Evolutionary conservation across 2,329 filamentous ascomycete genomes (phyloP).

Genomic region (Tolypocladium inflatum): DNA sequence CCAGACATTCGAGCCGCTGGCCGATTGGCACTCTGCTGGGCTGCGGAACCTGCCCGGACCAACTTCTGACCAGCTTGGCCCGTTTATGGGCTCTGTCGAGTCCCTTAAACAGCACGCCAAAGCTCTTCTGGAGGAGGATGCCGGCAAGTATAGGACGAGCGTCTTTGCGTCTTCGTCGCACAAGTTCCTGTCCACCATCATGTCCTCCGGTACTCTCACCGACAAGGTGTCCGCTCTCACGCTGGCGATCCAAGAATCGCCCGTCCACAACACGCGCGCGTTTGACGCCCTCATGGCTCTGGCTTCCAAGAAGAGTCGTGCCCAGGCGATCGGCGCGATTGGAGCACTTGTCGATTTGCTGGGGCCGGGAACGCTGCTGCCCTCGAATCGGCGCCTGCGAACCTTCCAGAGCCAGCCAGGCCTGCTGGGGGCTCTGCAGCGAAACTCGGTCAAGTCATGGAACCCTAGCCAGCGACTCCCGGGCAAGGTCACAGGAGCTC

Average conservation of each 20-base stretch:
- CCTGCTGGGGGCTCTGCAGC: constrained; percentile 61
- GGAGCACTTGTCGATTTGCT: constrained; percentile 91
- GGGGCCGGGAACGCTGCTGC: constrained; percentile 77
- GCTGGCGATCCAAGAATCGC: constrained; percentile 89
- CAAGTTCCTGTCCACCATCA: constrained; percentile 95
- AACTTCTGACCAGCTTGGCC: constrained; percentile 33
- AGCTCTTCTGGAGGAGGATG: constrained; percentile 68
- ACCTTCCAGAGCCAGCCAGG: constrained; percentile 73
- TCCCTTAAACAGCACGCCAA: constrained; percentile 61
- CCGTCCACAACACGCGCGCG: constrained; percentile 82
- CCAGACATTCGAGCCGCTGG: constrained; percentile 46
- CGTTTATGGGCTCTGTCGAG: constrained; percentile 33
- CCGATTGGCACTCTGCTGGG: constrained; percentile 45
- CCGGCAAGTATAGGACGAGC: constrained; percentile 62
- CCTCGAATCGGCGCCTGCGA: constrained; percentile 69
- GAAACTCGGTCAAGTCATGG: constrained; percentile 51
- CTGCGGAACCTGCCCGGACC: constrained; percentile 33
- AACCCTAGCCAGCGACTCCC: constrained; percentile 60
- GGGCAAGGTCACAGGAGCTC: constrained; percentile 60
- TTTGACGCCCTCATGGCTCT: constrained; percentile 75
- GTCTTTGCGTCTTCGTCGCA: constrained; percentile 76
- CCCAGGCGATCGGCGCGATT: constrained; percentile 85
- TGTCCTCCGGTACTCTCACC: constrained; percentile 89
- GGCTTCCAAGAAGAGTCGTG: constrained; percentile 88
- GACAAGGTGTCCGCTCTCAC: constrained; percentile 96